phyloP scores from a whole-genome alignment of 2,329 filamentous ascomycete genomes.

The Clarireedia homoeocarpa region DNA sequence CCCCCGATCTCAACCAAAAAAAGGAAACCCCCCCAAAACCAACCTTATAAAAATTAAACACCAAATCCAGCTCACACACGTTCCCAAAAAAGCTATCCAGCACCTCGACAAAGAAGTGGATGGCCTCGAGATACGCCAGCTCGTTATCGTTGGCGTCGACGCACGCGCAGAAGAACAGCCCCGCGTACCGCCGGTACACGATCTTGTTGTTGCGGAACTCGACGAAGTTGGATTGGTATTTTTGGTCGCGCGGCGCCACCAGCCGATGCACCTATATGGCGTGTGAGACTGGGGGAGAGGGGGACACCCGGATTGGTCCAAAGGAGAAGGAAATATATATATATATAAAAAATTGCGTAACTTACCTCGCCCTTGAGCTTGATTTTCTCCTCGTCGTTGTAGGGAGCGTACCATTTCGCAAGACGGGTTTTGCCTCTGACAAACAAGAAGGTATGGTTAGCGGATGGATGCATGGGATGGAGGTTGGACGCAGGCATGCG shows the following conservation, averaged over 20 bases:
- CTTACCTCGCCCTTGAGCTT: slow-evolving; percentile 93
- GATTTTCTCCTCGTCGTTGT: slow-evolving; percentile 98
- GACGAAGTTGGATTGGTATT: slow-evolving; percentile 99
- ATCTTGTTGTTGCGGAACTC: slow-evolving; percentile 93
- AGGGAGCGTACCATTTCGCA: slow-evolving; percentile 98
- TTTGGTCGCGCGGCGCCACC: slow-evolving; percentile 94
- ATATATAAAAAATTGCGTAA: not conserved
- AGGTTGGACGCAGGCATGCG: not conserved
- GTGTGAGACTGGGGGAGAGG: not conserved
- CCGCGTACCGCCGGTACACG: slow-evolving; percentile 94
- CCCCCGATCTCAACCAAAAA: not conserved
- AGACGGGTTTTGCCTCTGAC: slow-evolving; percentile 91
- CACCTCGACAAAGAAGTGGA: slow-evolving; percentile 99
- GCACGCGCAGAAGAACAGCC: slow-evolving; percentile 98
- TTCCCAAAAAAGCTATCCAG: slow-evolving; percentile 98
- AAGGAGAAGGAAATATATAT: not conserved
- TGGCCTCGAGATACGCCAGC: slow-evolving; percentile 90
- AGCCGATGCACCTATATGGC: slow-evolving; percentile 78
- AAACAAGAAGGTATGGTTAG: not conserved
- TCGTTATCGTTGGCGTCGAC: slow-evolving; percentile 99
- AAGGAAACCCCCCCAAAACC: not conserved
- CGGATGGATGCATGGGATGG: not conserved
- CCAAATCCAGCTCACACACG: slow-evolving; percentile 93
- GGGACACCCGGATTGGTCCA: not conserved
- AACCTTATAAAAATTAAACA: slow-evolving; percentile 68